A percentile compares a stretch with the other conserved stretches of the same genome.
Evolutionary conservation across 73 alveolate genomes (phyloP).

Genomic region (Uronychia setigera): DNA sequence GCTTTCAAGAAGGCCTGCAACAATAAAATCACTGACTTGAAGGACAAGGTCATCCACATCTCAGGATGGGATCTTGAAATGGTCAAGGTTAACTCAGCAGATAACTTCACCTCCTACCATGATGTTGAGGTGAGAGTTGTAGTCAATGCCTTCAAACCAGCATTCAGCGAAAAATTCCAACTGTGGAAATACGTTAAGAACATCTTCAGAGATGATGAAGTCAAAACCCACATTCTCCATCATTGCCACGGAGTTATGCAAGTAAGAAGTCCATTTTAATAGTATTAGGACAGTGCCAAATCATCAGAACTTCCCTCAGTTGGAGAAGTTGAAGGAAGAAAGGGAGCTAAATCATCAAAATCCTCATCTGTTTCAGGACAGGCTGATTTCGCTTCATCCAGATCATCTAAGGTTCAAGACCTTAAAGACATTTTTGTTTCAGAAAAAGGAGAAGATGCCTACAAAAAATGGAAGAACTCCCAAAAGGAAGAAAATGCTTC

Average conservation of each 20-base stretch:
- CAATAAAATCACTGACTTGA: slow-evolving; percentile 37
- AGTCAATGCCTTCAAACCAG: slow-evolving; percentile 41
- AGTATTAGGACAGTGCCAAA: too few species aligned
- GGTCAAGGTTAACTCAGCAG: slow-evolving; percentile 38
- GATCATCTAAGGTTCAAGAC: slow-evolving; percentile 10
- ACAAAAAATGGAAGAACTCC: not conserved
- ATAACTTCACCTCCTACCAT: slow-evolving; percentile 43
- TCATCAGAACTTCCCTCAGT: not conserved
- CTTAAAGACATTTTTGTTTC: slow-evolving; percentile 31
- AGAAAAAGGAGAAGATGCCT: slow-evolving; percentile 48
- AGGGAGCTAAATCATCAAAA: not conserved
- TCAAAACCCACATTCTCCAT: slow-evolving; percentile 35
- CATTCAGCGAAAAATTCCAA: slow-evolving; percentile 18
- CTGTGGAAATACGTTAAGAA: slow-evolving; percentile 28
- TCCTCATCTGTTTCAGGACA: not conserved
- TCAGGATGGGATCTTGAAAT: slow-evolving; percentile 39
- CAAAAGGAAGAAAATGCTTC: not conserved
- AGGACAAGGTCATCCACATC: slow-evolving; percentile 32
- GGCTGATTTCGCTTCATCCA: slow-evolving; percentile 14
- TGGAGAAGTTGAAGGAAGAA: not conserved
- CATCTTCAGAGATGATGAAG: slow-evolving; percentile 54
- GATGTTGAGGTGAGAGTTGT: slow-evolving; percentile 36
- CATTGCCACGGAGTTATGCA: slow-evolving; percentile 17
- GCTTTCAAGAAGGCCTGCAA: slow-evolving; percentile 28
- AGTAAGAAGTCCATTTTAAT: too few species aligned